These are phyloP conservation scores for Pseudogymnoascus sp. DNA, from an alignment of 2,329 filamentous ascomycete genomes.

Conservation along the genomic window DNA sequence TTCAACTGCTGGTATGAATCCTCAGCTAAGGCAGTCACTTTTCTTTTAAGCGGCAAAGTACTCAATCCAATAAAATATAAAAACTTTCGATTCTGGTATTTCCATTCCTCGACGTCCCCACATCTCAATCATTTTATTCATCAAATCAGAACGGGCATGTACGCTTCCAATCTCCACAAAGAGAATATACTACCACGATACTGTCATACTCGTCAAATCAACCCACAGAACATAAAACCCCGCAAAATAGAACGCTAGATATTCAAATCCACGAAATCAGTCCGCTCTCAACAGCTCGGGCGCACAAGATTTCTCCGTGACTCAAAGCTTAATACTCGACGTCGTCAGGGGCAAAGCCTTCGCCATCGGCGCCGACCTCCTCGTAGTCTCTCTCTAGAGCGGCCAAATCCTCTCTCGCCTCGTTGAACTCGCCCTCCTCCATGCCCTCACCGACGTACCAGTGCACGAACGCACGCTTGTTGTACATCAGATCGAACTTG, in stretches of 20 bases:
- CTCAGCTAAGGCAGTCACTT: neutral
- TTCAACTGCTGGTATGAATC: neutral
- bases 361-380: slow-evolving; percentile 52
- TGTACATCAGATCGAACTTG: slow-evolving; percentile 66
- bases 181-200: slow-evolving; percentile 7
- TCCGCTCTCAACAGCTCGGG: neutral
- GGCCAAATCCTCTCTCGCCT: slow-evolving; percentile 59
- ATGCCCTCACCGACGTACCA: slow-evolving; percentile 67
- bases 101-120: neutral
- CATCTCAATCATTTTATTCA: slow-evolving; percentile 7
- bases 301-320: neutral
- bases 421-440: slow-evolving; percentile 62
- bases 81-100: slow-evolving; percentile 3
- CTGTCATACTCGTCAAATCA: slow-evolving; percentile 1
- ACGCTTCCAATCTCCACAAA: neutral
- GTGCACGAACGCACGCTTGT: slow-evolving; percentile 63
- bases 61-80: neutral
- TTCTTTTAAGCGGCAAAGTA: neutral
- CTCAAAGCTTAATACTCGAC: slow-evolving; percentile 31
- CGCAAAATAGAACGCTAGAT: slow-evolving; percentile 1
- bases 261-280: slow-evolving; percentile 2
- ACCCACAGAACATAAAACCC: slow-evolving; percentile 3
- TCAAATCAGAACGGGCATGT: slow-evolving; percentile 1
- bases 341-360: slow-evolving; percentile 43
- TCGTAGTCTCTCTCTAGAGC: slow-evolving; percentile 60